Conservation (phyloP, 2,329 filamentous ascomycete species). For the Aspergillus novoparasiticus region DNA sequence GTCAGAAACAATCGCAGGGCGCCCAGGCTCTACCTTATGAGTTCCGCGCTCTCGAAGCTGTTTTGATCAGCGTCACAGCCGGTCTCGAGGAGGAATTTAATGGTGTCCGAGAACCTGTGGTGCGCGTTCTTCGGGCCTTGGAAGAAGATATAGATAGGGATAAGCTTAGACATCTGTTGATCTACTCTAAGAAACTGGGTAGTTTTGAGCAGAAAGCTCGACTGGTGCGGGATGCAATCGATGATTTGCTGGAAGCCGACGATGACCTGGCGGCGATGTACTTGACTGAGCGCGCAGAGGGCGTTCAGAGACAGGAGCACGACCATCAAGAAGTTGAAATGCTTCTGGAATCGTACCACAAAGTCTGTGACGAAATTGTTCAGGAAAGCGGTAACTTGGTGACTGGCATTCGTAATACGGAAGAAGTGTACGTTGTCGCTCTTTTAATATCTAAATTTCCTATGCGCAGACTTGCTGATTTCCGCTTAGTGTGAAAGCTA, state of each 20-base stretch:
- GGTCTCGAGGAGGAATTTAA: constrained; percentile 94
- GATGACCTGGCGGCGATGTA: constrained; percentile 97
- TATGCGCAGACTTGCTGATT: neutral
- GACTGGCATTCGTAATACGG: constrained; percentile 93
- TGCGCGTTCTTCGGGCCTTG: constrained; percentile 82
- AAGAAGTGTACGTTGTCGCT: constrained; percentile 77
- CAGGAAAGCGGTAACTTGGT: constrained; percentile 92
- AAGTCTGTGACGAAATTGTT: constrained; percentile 96
- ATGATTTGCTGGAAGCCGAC: constrained; percentile 92
- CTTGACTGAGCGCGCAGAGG: constrained; percentile 80
- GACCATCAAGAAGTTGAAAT: constrained; percentile 97
- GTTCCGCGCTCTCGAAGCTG: constrained; percentile 91
- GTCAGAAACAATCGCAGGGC: constrained; percentile 67
- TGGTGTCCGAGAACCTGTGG: constrained; percentile 87
- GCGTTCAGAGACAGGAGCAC: constrained; percentile 72
- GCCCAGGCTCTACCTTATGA: constrained; percentile 79
- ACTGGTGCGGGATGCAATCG: constrained; percentile 89
- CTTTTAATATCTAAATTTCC: too few species aligned
- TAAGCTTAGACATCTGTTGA: constrained; percentile 85
- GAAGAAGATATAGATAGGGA: constrained; percentile 97
- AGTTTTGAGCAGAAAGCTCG: constrained; percentile 98
- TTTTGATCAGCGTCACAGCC: constrained; percentile 88
- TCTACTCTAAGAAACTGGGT: constrained; percentile 91
- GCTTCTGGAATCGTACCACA: constrained; percentile 95
- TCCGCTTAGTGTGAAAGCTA: constrained; percentile 78